phyloP scores from a whole-genome alignment of 192 early-diverging fungal genomes.

The Backusella tuberculispora region DNA sequence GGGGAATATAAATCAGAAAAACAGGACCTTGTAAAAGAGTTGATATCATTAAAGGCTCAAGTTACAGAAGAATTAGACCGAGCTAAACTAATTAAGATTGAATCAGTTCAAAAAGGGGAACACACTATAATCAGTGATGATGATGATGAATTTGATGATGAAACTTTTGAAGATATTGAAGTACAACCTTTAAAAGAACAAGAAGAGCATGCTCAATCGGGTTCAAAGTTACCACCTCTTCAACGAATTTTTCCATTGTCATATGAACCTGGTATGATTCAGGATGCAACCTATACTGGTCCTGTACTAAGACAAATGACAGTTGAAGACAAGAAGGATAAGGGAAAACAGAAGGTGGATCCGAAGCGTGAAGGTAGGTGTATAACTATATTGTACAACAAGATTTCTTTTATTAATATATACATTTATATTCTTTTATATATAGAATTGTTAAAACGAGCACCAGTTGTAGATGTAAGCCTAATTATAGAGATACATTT shows the following conservation, averaged over 20 bases:
- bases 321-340: not conserved
- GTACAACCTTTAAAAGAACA: not conserved
- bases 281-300: constrained; percentile 44
- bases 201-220: not conserved
- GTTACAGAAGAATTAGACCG: constrained; percentile 45
- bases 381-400: not conserved
- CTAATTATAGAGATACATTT: not conserved
- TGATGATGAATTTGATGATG: constrained; percentile 51
- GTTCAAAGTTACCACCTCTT: constrained; percentile 31
- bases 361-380: constrained; percentile 16
- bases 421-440: not conserved
- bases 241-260: constrained; percentile 44
- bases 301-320: not conserved
- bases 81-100: constrained; percentile 46
- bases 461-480: constrained; percentile 60
- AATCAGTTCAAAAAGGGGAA: constrained; percentile 33
- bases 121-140: constrained; percentile 38
- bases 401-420: not conserved
- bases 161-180: constrained; percentile 39
- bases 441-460: constrained; percentile 54
- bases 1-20: constrained; percentile 36
- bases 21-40: constrained; percentile 40
- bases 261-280: constrained; percentile 41
- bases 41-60: constrained; percentile 45
- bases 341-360: constrained; percentile 24